Base-by-base conservation (phyloP, 2,329 filamentous ascomycete species). In the Xylariales sp. region DNA sequence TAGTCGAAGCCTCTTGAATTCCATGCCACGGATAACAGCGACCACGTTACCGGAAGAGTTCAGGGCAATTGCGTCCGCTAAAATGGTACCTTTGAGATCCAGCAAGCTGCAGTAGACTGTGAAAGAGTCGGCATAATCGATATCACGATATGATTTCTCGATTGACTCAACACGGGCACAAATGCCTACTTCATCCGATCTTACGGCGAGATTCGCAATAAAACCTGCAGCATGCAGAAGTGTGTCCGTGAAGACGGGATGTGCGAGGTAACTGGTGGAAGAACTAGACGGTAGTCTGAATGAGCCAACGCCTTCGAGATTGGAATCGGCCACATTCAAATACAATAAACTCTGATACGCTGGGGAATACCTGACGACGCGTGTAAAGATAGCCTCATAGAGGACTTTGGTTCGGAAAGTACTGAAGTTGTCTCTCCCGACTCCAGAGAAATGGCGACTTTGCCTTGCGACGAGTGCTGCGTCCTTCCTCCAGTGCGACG, bases 171-270 rank as follows among this genome's bases (percentile, higher is more conserved):
- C 34, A 8, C 34, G 16, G n/a, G 40, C 33, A 32, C 47, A 51
- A 12, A 51, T 51, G 36, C 49, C 29, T 8, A 44, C 38, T 22
- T 45, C 43, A 15, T 34, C 36, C 20, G 32, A 32, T 4, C 15
- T 28, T 21, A 48, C 31, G 16, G 43, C 43, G 5, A 46, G 39
- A 32, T 49, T 49, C 1, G 47, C 47, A 6, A 51, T 40, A 35
- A 51, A 51, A 16, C 49, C 49, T 9, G 49, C 45, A 14, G 43
- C 47, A 25, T 51, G 49, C n/a, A 51, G 29, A 22, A 51, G 31
- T 14, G 44, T 36, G 36, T 51, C 47, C 20, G 46, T 49, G 34
- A 51, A 49, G 10, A 48, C 31, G 4, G 49, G 38, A 18, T 43
- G 35, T 4, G 38, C 29, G 7, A 39, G 35, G 33, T 21, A 43